Conservation (phyloP, 1,139 yeast species). For the Saccharomyces hybrid region DNA sequence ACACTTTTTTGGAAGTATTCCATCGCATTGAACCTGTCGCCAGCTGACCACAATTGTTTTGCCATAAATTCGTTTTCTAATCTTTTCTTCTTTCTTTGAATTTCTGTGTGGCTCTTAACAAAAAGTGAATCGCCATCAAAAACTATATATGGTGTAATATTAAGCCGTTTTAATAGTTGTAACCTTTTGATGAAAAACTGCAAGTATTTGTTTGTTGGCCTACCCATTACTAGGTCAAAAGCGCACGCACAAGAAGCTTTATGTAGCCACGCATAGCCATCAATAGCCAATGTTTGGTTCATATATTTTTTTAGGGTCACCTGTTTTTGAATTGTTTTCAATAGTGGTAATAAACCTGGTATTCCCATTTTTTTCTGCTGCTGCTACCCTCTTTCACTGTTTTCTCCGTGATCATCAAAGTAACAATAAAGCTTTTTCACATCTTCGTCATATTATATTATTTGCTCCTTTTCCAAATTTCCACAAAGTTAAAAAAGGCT, state of each 20-base stretch:
- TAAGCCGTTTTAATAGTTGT: slow-evolving; percentile 54
- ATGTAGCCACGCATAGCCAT: slow-evolving; percentile 94
- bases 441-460: no score
- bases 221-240: slow-evolving; percentile 62
- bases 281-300: slow-evolving; percentile 81
- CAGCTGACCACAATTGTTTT: slow-evolving; percentile 39
- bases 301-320: slow-evolving; percentile 49
- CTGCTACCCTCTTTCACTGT: background rate
- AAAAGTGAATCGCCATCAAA: slow-evolving; percentile 87
- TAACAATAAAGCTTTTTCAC: no score
- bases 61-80: slow-evolving; percentile 51
- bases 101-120: slow-evolving; percentile 66
- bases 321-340: slow-evolving; percentile 60
- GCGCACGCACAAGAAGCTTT: slow-evolving; percentile 77
- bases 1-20: slow-evolving; percentile 67
- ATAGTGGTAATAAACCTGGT: slow-evolving; percentile 60
- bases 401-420: background rate
- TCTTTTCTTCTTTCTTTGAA: slow-evolving; percentile 49
- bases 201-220: slow-evolving; percentile 59
- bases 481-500: background rate
- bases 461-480: background rate
- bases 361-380: slow-evolving; percentile 52
- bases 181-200: slow-evolving; percentile 52
- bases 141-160: slow-evolving; percentile 76
- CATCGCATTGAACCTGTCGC: slow-evolving; percentile 52